A percentile compares a stretch with the other conserved stretches of the same genome.
phyloP scores from a whole-genome alignment of 1,284 basidiomycete species.

The Ustilago xerochloae region DNA sequence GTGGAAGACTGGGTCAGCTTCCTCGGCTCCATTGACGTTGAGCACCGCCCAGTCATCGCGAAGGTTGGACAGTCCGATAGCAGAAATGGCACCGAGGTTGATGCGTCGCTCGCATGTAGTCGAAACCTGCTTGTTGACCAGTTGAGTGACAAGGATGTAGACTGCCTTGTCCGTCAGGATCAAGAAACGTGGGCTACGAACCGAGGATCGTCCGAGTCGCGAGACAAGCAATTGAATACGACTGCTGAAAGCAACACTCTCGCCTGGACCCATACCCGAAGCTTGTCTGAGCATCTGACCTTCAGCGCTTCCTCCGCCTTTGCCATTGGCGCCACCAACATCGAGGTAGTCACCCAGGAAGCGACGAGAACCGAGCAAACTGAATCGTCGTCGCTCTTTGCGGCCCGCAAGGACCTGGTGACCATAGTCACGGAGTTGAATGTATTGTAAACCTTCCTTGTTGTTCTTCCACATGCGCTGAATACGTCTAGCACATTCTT shows the following conservation, averaged over 20 bases:
- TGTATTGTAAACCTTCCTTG: conserved; percentile 89
- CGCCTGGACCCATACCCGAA: conserved; percentile 74
- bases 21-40: conserved; percentile 78
- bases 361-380: conserved; percentile 90
- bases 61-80: conserved; percentile 85
- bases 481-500: conserved; percentile 93
- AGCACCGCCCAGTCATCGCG: conserved; percentile 84
- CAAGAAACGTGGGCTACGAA: conserved; percentile 89
- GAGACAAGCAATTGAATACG: conserved; percentile 86
- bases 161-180: conserved; percentile 89
- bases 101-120: conserved; percentile 87
- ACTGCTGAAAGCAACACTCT: conserved; percentile 78
- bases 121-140: conserved; percentile 73
- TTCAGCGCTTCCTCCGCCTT: conserved; percentile 74
- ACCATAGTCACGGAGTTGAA: conserved; percentile 89
- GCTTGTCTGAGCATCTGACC: conserved; percentile 82
- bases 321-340: conserved; percentile 75
- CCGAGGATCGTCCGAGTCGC: conserved; percentile 87
- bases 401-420: conserved; percentile 89
- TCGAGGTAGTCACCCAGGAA: conserved; percentile 98
- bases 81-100: conserved; percentile 84
- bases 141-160: conserved; percentile 79
- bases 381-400: conserved; percentile 93
- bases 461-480: conserved; percentile 99
- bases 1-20: conserved; percentile 93